phyloP scores from a whole-genome alignment of 768 basidiomycete genomes.

The Trametes elegans region DNA sequence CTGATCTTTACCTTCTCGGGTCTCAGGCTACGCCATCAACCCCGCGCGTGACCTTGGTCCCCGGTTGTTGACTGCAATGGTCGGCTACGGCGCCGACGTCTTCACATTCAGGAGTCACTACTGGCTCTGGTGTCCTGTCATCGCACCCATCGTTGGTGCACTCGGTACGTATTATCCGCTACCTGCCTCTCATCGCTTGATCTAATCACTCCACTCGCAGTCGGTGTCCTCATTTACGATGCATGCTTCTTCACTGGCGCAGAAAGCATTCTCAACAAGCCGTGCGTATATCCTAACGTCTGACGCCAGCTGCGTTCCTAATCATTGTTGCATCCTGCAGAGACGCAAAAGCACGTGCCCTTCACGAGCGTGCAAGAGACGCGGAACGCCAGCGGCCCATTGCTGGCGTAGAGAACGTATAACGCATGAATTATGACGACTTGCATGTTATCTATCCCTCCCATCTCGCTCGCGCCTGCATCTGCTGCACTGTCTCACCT shows the following conservation, averaged over 20 bases:
- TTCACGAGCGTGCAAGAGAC: constrained; percentile 18
- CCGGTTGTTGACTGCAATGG: constrained; percentile 66
- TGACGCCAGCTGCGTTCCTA: neutral
- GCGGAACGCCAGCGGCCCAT: constrained; percentile 18
- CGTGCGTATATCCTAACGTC: constrained; percentile 36
- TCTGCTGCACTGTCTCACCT: neutral
- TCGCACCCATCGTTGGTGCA: constrained; percentile 60
- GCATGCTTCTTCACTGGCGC: constrained; percentile 52
- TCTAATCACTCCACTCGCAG: neutral
- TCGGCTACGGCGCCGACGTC: constrained; percentile 59
- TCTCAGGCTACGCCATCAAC: constrained; percentile 60
- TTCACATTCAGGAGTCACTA: constrained; percentile 53
- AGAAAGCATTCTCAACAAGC: constrained; percentile 53
- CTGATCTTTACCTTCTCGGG: neutral
- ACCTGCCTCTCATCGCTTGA: neutral
- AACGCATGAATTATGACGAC: too few species aligned
- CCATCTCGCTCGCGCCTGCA: neutral
- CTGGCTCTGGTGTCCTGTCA: constrained; percentile 69
- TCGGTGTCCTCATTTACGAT: constrained; percentile 58
- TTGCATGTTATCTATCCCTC: too few species aligned
- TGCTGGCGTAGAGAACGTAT: constrained; percentile 15
- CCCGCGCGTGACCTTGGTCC: constrained; percentile 76
- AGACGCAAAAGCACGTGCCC: constrained; percentile 16
- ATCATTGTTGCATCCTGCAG: neutral
- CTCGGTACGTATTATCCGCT: constrained; percentile 28